phyloP scores from a whole-genome alignment of 1,139 yeast genomes.

The Pichia sp. region DNA sequence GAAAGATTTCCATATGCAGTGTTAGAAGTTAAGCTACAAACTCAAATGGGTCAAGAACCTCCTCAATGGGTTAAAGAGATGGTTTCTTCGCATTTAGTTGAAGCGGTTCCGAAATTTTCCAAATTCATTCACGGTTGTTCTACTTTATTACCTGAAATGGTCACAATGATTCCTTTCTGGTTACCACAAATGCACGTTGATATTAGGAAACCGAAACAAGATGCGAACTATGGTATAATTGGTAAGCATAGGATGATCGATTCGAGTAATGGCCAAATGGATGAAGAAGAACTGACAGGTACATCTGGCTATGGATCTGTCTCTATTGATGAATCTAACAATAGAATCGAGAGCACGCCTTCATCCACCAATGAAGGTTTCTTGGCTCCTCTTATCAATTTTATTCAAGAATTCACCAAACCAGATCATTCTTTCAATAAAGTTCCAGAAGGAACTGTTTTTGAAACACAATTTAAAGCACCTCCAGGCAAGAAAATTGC shows the following conservation, averaged over 20 bases:
- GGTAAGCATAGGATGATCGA: constrained; percentile 23
- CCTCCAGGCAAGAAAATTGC: constrained; percentile 76
- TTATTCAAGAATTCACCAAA: constrained; percentile 15
- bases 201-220: constrained; percentile 78
- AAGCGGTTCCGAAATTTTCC: constrained; percentile 96
- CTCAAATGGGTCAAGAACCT: constrained; percentile 97
- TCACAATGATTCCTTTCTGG: constrained; percentile 90
- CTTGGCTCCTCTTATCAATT: constrained; percentile 14
- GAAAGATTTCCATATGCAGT: constrained; percentile 97
- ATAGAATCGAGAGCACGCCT: constrained; percentile 22
- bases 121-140: constrained; percentile 97
- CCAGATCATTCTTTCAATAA: constrained; percentile 50
- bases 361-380: constrained; percentile 11
- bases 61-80: constrained; percentile 95
- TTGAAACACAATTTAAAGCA: constrained; percentile 52
- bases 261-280: constrained; percentile 35
- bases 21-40: constrained; percentile 90
- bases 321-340: constrained; percentile 23
- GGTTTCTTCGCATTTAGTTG: constrained; percentile 86
- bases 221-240: constrained; percentile 54
- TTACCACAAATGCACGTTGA: constrained; percentile 96
- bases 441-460: constrained; percentile 76
- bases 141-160: constrained; percentile 72
- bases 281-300: constrained; percentile 44
- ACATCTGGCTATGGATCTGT: constrained; percentile 32